These are phyloP conservation scores for Ascochyta koolunga DNA, from an alignment of 2,329 filamentous ascomycete species.

Conservation along the genomic window DNA sequence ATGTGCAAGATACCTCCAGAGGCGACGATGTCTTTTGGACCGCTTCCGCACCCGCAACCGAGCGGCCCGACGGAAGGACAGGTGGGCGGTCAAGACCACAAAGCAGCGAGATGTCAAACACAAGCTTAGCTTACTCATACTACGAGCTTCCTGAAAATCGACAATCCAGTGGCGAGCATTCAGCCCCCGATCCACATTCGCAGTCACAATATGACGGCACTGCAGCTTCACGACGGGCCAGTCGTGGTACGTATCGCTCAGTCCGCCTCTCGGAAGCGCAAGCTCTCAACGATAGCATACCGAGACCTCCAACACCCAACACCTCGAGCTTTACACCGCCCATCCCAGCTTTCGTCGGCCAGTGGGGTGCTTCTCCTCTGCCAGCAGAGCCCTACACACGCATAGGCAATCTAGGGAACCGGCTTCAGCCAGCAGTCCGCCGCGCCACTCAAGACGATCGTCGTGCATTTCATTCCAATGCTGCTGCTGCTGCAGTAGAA, in stretches of 20 bases:
- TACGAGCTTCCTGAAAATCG: slow-evolving; percentile 40
- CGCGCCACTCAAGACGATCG: neutral
- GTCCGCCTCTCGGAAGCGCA: slow-evolving; percentile 22
- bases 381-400: slow-evolving; percentile 34
- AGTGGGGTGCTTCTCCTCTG: slow-evolving; percentile 19
- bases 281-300: neutral
- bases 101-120: slow-evolving; percentile 35
- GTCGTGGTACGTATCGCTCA: slow-evolving; percentile 30
- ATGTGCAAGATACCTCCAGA: slow-evolving; percentile 1
- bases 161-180: slow-evolving; percentile 31
- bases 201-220: slow-evolving; percentile 33
- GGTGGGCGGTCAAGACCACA: slow-evolving; percentile 12
- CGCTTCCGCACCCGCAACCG: neutral
- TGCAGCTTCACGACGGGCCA: slow-evolving; percentile 20
- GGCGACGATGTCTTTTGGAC: slow-evolving; percentile 20
- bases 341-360: neutral
- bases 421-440: neutral
- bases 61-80: neutral
- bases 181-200: slow-evolving; percentile 8
- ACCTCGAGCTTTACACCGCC: neutral
- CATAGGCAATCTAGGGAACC: neutral
- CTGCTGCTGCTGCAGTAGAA: neutral
- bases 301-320: slow-evolving; percentile 6
- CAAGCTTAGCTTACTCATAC: slow-evolving; percentile 40
- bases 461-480: neutral